Conservation (phyloP, 23 red algal genomes). For the Chondrus crispus region DNA sequence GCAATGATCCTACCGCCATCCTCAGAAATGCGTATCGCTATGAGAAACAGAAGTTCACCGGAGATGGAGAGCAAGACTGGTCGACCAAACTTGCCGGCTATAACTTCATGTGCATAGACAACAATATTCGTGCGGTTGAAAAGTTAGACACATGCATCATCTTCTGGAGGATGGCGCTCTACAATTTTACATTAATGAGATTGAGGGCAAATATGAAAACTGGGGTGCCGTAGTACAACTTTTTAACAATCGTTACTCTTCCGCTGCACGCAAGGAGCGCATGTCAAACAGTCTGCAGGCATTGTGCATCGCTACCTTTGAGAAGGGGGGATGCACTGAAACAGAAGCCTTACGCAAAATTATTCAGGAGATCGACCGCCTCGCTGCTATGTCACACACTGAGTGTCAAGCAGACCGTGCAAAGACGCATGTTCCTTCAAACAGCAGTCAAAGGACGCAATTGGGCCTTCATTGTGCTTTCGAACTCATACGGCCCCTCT, state of each 20-base stretch:
- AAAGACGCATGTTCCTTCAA: not conserved
- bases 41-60: no score
- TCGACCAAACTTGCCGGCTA: no score
- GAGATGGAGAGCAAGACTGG: no score
- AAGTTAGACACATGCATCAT: not conserved
- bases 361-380: not conserved
- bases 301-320: not conserved
- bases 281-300: not conserved
- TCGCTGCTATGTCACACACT: not conserved
- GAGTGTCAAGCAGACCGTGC: not conserved
- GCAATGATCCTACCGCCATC: no score
- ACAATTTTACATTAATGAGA: not conserved
- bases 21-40: no score
- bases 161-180: not conserved
- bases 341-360: not conserved
- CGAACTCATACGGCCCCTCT: not conserved
- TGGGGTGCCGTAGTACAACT: not conserved
- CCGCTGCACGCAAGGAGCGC: not conserved
- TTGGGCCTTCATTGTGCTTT: not conserved
- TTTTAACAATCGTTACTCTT: not conserved
- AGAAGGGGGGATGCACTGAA: not conserved
- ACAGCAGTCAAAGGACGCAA: not conserved
- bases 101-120: no score
- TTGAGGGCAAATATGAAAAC: not conserved
- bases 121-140: no score